phyloP scores from a whole-genome alignment of 2,329 filamentous ascomycete species.

The Ascomycota sp. region DNA sequence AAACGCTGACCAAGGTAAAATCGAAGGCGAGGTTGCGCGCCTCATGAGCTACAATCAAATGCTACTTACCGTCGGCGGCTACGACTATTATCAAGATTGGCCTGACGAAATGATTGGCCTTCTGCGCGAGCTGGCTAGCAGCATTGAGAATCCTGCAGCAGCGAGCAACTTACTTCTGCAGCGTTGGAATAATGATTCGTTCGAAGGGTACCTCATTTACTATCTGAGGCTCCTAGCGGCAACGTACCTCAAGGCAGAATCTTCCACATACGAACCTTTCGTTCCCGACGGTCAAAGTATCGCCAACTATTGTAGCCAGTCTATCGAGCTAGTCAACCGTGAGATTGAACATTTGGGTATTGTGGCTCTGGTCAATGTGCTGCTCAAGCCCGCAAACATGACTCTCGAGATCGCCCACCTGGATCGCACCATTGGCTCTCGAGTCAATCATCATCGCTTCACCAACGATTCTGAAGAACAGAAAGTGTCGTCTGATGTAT shows the following conservation, averaged over 20 bases:
- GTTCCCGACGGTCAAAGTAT: slow-evolving; percentile 38
- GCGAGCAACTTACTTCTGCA: slow-evolving; percentile 33
- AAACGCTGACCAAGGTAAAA: slow-evolving; percentile 38
- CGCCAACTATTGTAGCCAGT: slow-evolving; percentile 45
- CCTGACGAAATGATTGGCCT: slow-evolving; percentile 53
- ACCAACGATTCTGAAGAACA: slow-evolving; percentile 30
- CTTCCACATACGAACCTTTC: slow-evolving; percentile 50
- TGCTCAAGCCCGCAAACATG: slow-evolving; percentile 61
- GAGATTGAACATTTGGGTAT: slow-evolving; percentile 90
- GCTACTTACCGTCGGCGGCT: slow-evolving; percentile 51
- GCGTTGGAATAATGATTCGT: slow-evolving; percentile 52
- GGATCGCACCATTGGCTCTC: slow-evolving; percentile 59
- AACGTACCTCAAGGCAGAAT: slow-evolving; percentile 62
- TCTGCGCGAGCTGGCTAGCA: slow-evolving; percentile 39
- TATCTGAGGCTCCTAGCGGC: slow-evolving; percentile 67
- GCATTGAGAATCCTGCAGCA: slow-evolving; percentile 37
- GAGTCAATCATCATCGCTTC: slow-evolving; percentile 53
- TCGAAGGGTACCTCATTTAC: slow-evolving; percentile 62
- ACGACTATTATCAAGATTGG: slow-evolving; percentile 59
- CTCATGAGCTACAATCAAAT: slow-evolving; percentile 51
- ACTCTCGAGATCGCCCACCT: slow-evolving; percentile 79
- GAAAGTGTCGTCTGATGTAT: slow-evolving; percentile 21
- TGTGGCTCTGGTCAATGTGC: slow-evolving; percentile 52
- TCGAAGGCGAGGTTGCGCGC: slow-evolving; percentile 52
- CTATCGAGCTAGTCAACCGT: slow-evolving; percentile 52